Conservation (phyloP, 1,139 yeast species). For the Candida gigantensis region DNA sequence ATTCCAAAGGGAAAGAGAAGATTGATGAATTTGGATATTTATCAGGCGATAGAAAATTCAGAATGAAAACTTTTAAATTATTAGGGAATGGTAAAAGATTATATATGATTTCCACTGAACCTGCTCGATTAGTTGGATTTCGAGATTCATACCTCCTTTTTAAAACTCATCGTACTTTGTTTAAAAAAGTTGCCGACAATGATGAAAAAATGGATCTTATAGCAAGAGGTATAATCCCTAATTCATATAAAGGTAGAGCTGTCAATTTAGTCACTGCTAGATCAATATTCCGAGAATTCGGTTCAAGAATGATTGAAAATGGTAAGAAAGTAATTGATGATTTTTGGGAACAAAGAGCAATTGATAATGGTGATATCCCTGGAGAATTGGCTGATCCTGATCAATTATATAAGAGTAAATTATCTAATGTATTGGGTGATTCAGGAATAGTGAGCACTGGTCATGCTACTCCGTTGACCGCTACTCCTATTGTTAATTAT, state of each 20-base stretch:
- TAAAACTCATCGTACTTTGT: slow-evolving; percentile 75
- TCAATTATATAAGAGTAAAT: slow-evolving; percentile 38
- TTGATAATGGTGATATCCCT: slow-evolving; percentile 68
- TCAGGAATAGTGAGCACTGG: slow-evolving; percentile 19
- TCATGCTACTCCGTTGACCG: slow-evolving; percentile 37
- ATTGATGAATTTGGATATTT: slow-evolving; percentile 69
- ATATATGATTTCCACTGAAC: slow-evolving; percentile 93
- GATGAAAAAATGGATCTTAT: slow-evolving; percentile 84
- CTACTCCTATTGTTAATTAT: slow-evolving; percentile 43
- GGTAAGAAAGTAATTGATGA: slow-evolving; percentile 87
- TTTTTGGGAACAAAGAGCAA: slow-evolving; percentile 78
- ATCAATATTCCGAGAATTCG: slow-evolving; percentile 88
- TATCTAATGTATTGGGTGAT: slow-evolving; percentile 19
- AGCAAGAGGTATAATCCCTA: slow-evolving; percentile 79
- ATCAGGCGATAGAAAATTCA: slow-evolving; percentile 72
- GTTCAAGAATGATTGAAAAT: slow-evolving; percentile 76
- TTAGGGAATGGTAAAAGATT: slow-evolving; percentile 70
- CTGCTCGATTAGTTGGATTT: slow-evolving; percentile 92
- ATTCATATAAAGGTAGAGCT: slow-evolving; percentile 86
- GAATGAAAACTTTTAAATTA: slow-evolving; percentile 81
- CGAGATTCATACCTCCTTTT: slow-evolving; percentile 89
- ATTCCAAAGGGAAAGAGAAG: slow-evolving; percentile 77
- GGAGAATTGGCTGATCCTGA: slow-evolving; percentile 83
- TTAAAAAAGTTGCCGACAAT: slow-evolving; percentile 72
- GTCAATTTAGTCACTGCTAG: slow-evolving; percentile 91